Percentiles rank a stretch among this genome's conserved stretches.
Conservation (phyloP, 805 yeast genomes). For the Pichia cephalocereana region DNA sequence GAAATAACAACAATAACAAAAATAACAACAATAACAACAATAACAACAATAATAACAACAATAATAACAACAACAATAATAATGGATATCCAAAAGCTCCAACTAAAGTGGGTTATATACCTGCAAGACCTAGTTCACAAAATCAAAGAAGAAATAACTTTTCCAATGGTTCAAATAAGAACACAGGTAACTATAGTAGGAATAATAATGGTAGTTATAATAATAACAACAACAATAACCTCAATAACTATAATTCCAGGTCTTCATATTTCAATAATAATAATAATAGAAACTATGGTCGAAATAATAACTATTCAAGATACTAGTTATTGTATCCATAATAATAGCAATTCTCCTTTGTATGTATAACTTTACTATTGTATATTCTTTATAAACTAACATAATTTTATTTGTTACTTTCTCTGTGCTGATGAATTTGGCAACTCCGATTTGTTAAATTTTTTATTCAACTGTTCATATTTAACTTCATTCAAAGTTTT, state of each 20-base stretch:
- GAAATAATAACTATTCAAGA: neutral
- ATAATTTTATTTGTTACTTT: neutral
- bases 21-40: neutral
- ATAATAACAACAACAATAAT: neutral
- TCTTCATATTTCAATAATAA: constrained; percentile 5
- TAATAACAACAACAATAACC: constrained; percentile 7
- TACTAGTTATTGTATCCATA: neutral
- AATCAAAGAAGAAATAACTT: constrained; percentile 1
- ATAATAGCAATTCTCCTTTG: too few relatives aligned
- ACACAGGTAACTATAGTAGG: constrained; percentile 1
- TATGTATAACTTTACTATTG: neutral
- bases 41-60: neutral
- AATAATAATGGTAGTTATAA: constrained; percentile 1
- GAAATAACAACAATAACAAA: neutral
- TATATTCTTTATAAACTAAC: neutral
- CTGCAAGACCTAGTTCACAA: neutral
- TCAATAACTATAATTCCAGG: constrained; percentile 5
- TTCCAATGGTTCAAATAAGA: neutral
- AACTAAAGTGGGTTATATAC: constrained; percentile 4
- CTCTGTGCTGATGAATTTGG: too few relatives aligned
- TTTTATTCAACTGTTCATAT: neutral
- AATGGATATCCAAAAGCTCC: constrained; percentile 2
- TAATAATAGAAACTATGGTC: constrained; percentile 1
- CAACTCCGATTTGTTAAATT: neutral
- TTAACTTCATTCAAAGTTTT: constrained; percentile 7